phyloP scores from a whole-genome alignment of 345 rosid species.

The Atalantia buxifolia region DNA sequence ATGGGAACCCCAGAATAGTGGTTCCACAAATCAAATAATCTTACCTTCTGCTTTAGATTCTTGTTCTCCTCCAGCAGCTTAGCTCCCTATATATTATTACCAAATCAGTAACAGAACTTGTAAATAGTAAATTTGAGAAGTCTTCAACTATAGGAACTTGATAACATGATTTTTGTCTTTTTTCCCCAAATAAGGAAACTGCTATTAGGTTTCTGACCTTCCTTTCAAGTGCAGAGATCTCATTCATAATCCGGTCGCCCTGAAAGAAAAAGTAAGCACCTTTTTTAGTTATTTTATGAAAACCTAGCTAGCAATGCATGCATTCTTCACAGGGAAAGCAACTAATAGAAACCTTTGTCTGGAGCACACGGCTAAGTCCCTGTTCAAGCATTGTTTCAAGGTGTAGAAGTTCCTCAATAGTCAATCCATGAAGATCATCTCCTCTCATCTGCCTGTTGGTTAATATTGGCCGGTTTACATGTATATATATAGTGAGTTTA shows the following conservation, averaged over 20 bases:
- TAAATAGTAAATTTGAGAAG: too few relatives aligned
- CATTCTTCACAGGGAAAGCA: neutral
- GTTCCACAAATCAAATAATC: neutral
- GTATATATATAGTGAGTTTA: too few relatives aligned
- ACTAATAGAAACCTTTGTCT: constrained; percentile 27
- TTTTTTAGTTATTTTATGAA: neutral
- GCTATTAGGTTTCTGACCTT: constrained; percentile 34
- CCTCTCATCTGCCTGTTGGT: constrained; percentile 49
- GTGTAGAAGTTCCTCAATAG: constrained; percentile 40
- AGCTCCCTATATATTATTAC: constrained; percentile 40
- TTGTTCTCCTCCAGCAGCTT: constrained; percentile 53
- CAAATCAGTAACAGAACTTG: neutral
- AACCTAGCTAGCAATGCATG: neutral
- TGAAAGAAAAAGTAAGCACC: constrained; percentile 10
- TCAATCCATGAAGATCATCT: constrained; percentile 49
- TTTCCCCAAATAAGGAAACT: neutral
- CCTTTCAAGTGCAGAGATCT: constrained; percentile 44
- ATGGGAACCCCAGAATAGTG: neutral
- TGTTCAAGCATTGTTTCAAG: constrained; percentile 46
- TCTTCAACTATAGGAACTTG: too few relatives aligned
- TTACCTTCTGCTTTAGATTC: constrained; percentile 47
- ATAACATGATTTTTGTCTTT: neutral
- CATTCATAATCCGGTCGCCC: constrained; percentile 43
- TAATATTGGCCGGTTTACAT: too few relatives aligned
- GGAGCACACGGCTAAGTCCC: constrained; percentile 34